Base-by-base conservation (phyloP, 129 eudicot species). In the Logfia minima region DNA sequence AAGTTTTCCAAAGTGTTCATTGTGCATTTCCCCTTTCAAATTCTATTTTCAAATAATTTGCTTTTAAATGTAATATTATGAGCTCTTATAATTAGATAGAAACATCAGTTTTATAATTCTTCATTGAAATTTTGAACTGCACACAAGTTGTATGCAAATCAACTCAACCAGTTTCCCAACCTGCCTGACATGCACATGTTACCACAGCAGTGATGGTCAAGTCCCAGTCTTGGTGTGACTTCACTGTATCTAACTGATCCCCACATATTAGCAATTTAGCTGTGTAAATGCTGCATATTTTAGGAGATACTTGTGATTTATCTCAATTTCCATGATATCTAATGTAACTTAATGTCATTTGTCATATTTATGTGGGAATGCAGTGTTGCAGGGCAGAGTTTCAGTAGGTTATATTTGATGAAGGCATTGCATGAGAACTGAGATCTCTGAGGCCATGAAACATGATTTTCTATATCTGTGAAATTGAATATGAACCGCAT, bases 371-470 rank as follows among this genome's bases (percentile, higher is more conserved):
- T 53, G 4, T 80, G 75, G 26, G 52, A 80, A 17, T 86, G 91
- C 98, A 94, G 99, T 52, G 93, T 91, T 74, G 99, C 97, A 22
- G 97, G 99, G 66, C 99, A 91, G 88, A 94, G 89, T 82, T 89
- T 94, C 84, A 89, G 92, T 75, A 87, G 87, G 77, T 82, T 94
- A 43, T 89, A 86, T 83, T 80, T 91, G 87, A 89, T 81, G 86
- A 94, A 94, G 89, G 99, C 99, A 23, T 84, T 94, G 79, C 97
- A 94, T 65, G 99, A 91, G 56, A 83, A 89, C 65, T 93, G 83
- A 89, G 58, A 58, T 8, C 23, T 22, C 70, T 13, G 53, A 70
- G 24, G 64, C 77, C 77, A 61, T 60, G 55, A 68, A 43, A 71
- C 39, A 29, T 70, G n/a, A 21, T 43, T 16, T 79, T 61, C 56